Conservation (phyloP, 73 alveolate genomes). For the Paramecium pentaurelia region DNA sequence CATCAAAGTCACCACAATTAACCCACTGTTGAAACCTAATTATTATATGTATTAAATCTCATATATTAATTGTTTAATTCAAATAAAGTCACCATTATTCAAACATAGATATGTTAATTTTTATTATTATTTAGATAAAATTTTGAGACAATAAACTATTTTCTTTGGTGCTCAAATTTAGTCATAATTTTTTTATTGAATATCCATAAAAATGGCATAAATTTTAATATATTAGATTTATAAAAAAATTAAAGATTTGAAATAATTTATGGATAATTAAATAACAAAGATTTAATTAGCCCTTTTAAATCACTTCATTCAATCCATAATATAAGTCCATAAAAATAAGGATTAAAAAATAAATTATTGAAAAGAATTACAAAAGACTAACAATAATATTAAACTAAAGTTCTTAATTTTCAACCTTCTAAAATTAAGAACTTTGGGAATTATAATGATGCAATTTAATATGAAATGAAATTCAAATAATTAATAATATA, state of each 20-base stretch:
- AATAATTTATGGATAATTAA: background rate
- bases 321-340: background rate
- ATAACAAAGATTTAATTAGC: background rate
- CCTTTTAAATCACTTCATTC: background rate
- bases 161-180: background rate
- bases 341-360: background rate
- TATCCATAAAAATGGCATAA: background rate
- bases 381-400: background rate
- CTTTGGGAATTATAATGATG: too few species aligned
- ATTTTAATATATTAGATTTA: background rate
- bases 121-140: too few species aligned
- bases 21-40: constrained; percentile 30
- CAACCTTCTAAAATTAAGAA: too few species aligned
- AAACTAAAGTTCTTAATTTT: background rate
- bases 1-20: background rate
- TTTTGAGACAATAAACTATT: background rate
- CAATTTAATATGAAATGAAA: too few species aligned
- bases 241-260: background rate
- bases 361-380: background rate
- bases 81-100: background rate
- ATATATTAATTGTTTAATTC: background rate
- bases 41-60: background rate
- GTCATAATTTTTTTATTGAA: background rate
- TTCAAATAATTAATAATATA: too few species aligned
- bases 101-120: too few species aligned